Conservation (phyloP, 2,329 filamentous ascomycete species). For the Fusarium pseudocircinatum region DNA sequence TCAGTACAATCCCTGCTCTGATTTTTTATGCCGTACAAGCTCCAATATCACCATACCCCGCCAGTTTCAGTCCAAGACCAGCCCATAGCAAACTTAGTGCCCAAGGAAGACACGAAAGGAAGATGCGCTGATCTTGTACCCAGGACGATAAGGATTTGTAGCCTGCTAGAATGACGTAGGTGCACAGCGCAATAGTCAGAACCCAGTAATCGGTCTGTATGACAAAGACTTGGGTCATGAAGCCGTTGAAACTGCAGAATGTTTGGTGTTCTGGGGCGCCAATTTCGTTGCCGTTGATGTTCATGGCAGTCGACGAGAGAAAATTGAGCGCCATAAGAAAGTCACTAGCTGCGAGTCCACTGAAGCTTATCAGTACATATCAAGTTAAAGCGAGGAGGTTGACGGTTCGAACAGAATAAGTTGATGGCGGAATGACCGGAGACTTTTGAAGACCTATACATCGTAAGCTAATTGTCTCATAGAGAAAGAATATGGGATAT, state of each 20-base stretch:
- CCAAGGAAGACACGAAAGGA: neutral
- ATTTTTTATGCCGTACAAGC: neutral
- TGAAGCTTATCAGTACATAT: rapidly evolving
- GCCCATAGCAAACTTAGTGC: neutral
- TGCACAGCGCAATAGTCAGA: neutral
- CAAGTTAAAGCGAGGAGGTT: rapidly evolving
- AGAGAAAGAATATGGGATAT: neutral
- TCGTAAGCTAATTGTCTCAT: neutral
- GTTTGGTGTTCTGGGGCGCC: neutral
- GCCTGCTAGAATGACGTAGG: neutral
- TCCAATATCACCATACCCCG: neutral
- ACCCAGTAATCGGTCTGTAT: neutral
- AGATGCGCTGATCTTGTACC: neutral
- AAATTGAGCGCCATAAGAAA: neutral
- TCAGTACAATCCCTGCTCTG: neutral
- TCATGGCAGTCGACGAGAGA: neutral
- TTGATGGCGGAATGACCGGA: neutral
- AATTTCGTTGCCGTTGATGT: neutral
- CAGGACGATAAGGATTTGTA: neutral
- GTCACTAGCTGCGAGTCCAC: neutral
- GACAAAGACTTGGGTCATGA: neutral
- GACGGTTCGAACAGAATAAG: neutral
- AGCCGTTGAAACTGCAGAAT: neutral
- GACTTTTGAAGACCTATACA: neutral
- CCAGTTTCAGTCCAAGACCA: neutral